These are phyloP conservation scores for Cryptococcus jaspeensis DNA, from an alignment of 1,284 basidiomycete genomes.

Conservation along the genomic window DNA sequence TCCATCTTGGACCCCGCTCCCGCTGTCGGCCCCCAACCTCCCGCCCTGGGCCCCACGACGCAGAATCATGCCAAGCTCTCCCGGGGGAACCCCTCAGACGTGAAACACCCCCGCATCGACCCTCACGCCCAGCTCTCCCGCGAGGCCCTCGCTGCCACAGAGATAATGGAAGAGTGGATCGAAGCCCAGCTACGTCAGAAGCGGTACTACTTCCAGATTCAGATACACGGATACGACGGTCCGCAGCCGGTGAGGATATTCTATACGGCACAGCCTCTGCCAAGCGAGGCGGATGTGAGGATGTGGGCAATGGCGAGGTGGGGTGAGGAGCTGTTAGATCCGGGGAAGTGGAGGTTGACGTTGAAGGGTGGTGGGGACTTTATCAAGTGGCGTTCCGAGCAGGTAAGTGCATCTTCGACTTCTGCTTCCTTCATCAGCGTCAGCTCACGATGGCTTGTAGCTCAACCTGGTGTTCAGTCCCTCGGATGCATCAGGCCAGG, in stretches of 20 bases:
- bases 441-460: too few relatives aligned
- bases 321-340: neutral
- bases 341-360: neutral
- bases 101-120: neutral
- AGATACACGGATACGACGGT: neutral
- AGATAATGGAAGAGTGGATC: neutral
- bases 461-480: too few relatives aligned
- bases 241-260: neutral
- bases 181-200: neutral
- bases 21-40: too few relatives aligned
- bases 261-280: neutral
- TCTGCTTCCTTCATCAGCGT: too few relatives aligned
- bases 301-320: neutral
- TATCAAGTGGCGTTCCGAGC: neutral
- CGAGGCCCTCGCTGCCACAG: neutral
- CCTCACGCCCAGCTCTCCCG: neutral
- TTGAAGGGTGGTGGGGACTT: neutral
- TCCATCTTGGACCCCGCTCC: too few relatives aligned
- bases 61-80: too few relatives aligned
- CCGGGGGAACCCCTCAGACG: too few relatives aligned
- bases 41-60: too few relatives aligned
- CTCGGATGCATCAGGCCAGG: too few relatives aligned
- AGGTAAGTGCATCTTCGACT: too few relatives aligned
- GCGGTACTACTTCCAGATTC: neutral
- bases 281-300: neutral